These are phyloP conservation scores for Murraya paniculata DNA, from an alignment of 345 rosid genomes.

Conservation along the genomic window DNA sequence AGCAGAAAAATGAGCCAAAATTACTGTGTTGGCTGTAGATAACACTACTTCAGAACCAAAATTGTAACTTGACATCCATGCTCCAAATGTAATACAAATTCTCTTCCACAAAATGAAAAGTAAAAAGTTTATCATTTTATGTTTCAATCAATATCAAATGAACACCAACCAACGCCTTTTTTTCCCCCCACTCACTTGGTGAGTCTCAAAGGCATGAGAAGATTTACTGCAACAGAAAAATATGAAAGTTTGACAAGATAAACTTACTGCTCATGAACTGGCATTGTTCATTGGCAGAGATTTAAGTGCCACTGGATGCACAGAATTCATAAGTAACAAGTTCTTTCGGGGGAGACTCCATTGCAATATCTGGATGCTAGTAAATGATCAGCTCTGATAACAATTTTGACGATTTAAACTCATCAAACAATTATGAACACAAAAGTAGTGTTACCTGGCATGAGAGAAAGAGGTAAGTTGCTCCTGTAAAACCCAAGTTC, in stretches of 20 bases:
- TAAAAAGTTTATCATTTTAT: neutral
- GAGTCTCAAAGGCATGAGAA: neutral
- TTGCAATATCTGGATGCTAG: neutral
- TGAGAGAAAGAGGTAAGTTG: neutral
- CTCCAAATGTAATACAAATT: neutral
- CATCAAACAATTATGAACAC: neutral
- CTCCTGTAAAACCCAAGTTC: neutral
- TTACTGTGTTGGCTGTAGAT: no score
- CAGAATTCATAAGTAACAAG: neutral
- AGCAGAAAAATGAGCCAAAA: no score
- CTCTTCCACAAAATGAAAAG: neutral
- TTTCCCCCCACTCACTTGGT: accelerated
- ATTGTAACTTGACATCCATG: no score
- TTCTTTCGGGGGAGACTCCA: neutral
- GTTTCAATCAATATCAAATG: no score
- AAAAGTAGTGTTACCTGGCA: neutral
- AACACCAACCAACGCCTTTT: no score
- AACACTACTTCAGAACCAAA: no score
- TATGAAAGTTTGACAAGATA: no score
- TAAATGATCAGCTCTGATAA: neutral
- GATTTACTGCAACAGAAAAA: no score
- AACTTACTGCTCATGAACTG: neutral
- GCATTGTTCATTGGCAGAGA: neutral
- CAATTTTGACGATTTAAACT: neutral
- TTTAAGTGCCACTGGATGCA: neutral